Evolutionary conservation across 2,329 filamentous ascomycete species (phyloP), one percentile per base, ranked within the genome.

Genomic region (Monascus ruber): DNA sequence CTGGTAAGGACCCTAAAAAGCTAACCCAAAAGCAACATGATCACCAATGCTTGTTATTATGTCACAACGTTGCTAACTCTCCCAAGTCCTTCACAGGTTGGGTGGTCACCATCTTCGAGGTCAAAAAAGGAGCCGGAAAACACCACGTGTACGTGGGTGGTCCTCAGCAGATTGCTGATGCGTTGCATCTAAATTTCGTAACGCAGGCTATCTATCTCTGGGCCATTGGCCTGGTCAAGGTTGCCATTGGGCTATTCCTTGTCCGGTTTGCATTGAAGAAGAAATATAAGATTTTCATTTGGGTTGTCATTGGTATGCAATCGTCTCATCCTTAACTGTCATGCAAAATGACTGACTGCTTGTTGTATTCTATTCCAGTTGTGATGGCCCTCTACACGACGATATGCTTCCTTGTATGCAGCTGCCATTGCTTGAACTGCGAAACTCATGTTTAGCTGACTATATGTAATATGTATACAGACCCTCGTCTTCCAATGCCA

Each of bases 401-500:
- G 0, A 45, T 48, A 7, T 50, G 42, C n/a, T 45, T 50, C 24
- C 41, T 47, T n/a, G 45, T 46, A 34, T 28, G 39, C 37, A 7
- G 10, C 33, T 35, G 5, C 11, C n/a, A 5, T 17, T 9, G 54
- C 4, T 51, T 43, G 6, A 59, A 58, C 25, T 62, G 29, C 3
- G n/a, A 8, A 3, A 31, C 29, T 8, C 8, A 2, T 3, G n/a
- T 31, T 31, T 11, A 8, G 29, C 11, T 8, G 29, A 66, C 39
- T 24, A 29, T 29, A 34, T 38, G 7, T 37, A 8, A n/a, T 29
- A 4, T 7, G 17, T 17, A 17, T 17, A 17, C 58, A 71, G 53
- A 72, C 70, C 0, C 44, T 73, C 1, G 40, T 73, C 2, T 50
- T 72, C 1, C 69, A 74, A 42, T 74, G 72, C 36, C 62, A 59